phyloP scores from a whole-genome alignment of 441 rosid species.

The Croton setiger region DNA sequence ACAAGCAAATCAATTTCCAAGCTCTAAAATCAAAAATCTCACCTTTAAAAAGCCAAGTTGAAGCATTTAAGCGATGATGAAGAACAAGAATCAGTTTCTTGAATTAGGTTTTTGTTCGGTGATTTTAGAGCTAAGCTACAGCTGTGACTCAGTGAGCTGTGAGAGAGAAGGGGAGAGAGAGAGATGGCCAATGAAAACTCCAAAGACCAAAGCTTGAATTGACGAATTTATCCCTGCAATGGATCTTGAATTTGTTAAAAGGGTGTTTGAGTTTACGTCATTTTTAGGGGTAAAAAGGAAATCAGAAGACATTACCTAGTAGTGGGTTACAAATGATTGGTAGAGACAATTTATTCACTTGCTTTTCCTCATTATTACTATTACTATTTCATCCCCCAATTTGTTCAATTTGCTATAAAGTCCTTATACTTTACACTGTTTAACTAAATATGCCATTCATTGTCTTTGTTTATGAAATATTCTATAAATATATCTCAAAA shows the following conservation, averaged over 20 bases:
- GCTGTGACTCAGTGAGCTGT: not conserved
- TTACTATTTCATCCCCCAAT: too few relatives aligned
- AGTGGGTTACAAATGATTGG: constrained; percentile 16
- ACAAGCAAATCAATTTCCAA: too few relatives aligned
- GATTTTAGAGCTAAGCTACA: constrained; percentile 6
- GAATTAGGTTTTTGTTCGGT: constrained; percentile 6
- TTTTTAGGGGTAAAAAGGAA: constrained; percentile 1
- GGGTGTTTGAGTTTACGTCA: not conserved
- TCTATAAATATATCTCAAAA: too few relatives aligned
- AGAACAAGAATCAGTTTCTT: not conserved
- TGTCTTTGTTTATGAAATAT: too few relatives aligned
- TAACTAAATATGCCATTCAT: too few relatives aligned
- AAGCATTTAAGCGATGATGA: not conserved
- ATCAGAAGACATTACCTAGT: not conserved
- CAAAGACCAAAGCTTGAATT: not conserved
- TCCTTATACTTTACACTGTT: too few relatives aligned
- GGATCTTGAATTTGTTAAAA: not conserved
- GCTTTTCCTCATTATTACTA: too few relatives aligned
- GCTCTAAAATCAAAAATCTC: too few relatives aligned
- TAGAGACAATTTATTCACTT: too few relatives aligned
- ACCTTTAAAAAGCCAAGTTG: not conserved
- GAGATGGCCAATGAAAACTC: not conserved
- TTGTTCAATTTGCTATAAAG: too few relatives aligned
- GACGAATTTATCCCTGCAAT: constrained; percentile 14
- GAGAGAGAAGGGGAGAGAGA: too few relatives aligned